These are phyloP conservation scores for Sordariomycetes sp. DNA, from an alignment of 2,329 filamentous ascomycete species.

Conservation along the genomic window DNA sequence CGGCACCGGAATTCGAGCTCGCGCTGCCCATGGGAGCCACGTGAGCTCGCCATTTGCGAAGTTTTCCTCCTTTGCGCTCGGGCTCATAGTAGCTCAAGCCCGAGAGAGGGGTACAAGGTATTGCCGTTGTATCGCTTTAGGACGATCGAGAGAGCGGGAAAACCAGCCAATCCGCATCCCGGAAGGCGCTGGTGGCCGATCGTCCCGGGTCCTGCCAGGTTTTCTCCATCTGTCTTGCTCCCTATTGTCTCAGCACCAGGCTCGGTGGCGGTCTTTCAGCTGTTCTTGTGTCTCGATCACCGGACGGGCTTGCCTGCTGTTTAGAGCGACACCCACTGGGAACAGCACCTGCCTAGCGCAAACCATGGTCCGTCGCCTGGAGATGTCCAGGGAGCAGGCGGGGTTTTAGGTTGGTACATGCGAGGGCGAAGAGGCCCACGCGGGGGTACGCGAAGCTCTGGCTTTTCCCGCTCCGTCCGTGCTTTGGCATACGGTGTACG, in stretches of 20 bases:
- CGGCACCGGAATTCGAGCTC: background rate
- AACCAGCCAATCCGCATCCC: background rate
- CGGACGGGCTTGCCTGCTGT: background rate
- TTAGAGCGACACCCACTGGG: background rate
- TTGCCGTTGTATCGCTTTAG: background rate
- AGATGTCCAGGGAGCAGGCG: background rate
- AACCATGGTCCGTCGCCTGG: background rate
- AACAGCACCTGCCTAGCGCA: background rate
- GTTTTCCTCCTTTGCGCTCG: no score
- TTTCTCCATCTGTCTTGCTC: background rate
- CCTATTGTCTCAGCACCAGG: background rate
- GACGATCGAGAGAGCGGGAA: background rate
- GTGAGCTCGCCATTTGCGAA: background rate
- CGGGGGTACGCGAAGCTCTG: background rate
- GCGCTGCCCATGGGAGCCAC: background rate
- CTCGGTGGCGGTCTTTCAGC: background rate
- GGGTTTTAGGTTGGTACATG: background rate
- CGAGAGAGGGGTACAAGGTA: background rate
- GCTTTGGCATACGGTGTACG: constrained; percentile 1
- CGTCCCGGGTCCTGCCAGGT: background rate
- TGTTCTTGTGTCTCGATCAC: background rate
- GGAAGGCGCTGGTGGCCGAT: background rate
- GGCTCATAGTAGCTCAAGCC: background rate
- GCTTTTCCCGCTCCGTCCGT: background rate
- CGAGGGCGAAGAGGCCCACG: background rate